Conservation (phyloP, 2,329 filamentous ascomycete genomes). For the Dothideomycetes sp. region DNA sequence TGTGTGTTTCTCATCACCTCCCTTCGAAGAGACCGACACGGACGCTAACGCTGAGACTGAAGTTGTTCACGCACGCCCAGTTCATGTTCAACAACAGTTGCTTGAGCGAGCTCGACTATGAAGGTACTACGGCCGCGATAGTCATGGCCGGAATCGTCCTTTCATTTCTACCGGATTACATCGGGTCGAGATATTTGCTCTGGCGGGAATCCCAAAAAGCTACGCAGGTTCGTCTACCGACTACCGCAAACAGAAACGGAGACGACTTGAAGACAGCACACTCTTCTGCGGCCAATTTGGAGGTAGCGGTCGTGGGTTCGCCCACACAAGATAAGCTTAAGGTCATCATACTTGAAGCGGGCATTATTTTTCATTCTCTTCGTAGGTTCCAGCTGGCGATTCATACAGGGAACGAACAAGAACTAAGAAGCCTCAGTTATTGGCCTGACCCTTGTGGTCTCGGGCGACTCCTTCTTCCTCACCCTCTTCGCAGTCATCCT, state of each 20-base stretch:
- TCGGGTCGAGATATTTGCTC: conserved; percentile 48
- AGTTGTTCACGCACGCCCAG: conserved; percentile 62
- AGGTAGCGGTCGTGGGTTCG: not conserved
- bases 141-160: conserved; percentile 65
- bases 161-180: conserved; percentile 60
- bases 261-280: too few species aligned
- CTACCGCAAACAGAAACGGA: too few species aligned
- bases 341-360: conserved; percentile 60
- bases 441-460: conserved; percentile 48
- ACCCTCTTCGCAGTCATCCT: conserved; percentile 53
- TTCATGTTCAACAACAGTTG: conserved; percentile 65
- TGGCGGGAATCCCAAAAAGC: conserved; percentile 3
- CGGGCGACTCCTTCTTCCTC: conserved; percentile 39
- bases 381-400: conserved; percentile 31
- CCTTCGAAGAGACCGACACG: not conserved
- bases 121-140: conserved; percentile 58
- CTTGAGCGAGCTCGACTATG: conserved; percentile 54
- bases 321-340: conserved; percentile 29
- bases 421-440: conserved; percentile 39
- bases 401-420: too few species aligned
- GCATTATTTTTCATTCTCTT: conserved; percentile 65
- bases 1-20: conserved; percentile 32
- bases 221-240: not conserved
- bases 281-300: too few species aligned
- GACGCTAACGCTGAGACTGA: conserved; percentile 3